Conservation (phyloP, 257 asterid genomes). For the Plantago elongata region DNA sequence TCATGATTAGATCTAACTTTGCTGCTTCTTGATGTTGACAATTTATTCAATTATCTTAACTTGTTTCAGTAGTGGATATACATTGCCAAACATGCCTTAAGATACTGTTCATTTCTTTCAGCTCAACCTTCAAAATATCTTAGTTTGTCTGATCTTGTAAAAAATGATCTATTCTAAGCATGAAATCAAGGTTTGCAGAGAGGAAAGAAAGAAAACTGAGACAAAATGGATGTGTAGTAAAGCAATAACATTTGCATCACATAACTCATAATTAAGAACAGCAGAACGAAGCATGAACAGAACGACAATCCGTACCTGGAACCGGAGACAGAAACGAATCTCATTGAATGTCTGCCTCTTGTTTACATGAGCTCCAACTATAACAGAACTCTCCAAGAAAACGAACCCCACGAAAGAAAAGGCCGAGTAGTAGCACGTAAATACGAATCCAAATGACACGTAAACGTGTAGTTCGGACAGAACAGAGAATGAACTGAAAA, state of each 20-base stretch:
- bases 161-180: neutral
- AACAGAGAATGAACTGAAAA: neutral
- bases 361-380: constrained; percentile 5
- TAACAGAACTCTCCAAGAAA: constrained; percentile 19
- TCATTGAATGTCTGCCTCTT: constrained; percentile 22
- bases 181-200: neutral
- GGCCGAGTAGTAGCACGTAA: constrained; percentile 21
- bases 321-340: constrained; percentile 21
- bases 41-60: constrained; percentile 5
- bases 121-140: neutral
- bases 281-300: constrained; percentile 3
- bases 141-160: neutral
- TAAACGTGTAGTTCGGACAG: constrained; percentile 18
- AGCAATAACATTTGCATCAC: neutral
- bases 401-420: constrained; percentile 13
- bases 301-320: constrained; percentile 24
- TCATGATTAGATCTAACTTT: constrained; percentile 22
- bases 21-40: constrained; percentile 11
- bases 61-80: neutral
- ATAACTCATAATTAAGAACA: neutral
- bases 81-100: neutral
- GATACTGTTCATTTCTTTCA: neutral
- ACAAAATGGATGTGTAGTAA: neutral
- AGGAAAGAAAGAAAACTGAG: neutral
- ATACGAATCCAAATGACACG: constrained; percentile 23